Base-by-base conservation (phyloP, 768 basidiomycete genomes). In the Tephrocybe sp. region DNA sequence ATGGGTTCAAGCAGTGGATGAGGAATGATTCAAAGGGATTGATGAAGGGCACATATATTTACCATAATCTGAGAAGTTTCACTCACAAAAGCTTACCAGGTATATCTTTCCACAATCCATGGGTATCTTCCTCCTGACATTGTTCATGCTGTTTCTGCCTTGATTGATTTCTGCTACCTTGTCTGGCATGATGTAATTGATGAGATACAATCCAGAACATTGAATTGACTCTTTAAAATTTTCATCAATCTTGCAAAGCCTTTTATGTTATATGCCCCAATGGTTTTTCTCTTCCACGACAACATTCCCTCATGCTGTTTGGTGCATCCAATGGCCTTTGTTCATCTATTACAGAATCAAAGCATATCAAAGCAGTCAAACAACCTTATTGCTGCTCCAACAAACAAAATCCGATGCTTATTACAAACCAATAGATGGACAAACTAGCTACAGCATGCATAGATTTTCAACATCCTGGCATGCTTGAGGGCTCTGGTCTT, bases 1-100 rank as follows among this genome's bases (percentile, higher is more conserved):
- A 37, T 17, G 38, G 38, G 2, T 48, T 48, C 37, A 48, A 38
- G 23, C 47, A 48, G 18, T 48, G 37, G 47, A 48, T 37, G 2
- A 24, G 37, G 28, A 30, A 30, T 30, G 28, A 30, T 11, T 30
- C 28, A 11, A 30, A 30, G 28, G 28, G 28, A 30, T 25, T 48
- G 38, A 48, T 48, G 47, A 48, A 48, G 45, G 45, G n/a, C n/a
- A n/a, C n/a, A n/a, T 47, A 34, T 25, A 32, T 5, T 30, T 11
- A 23, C 17, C n/a, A 36, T 3, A 36, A 18, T 4, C 10, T n/a
- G 14, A 20, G 3, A 8, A 2, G 11, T 4, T 12, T 12, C 18
- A 2, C 23, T 34, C 4, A 23, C 11, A 36, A 14, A 11, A n/a
- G 5, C 33, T 36, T 24, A n/a, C 25, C 6, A 47, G 25, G 25